A percentile compares a stretch with the other conserved stretches of the same genome.
Evolutionary conservation across 148 eudicot genomes (phyloP).

Genomic region (Cornus florida): DNA sequence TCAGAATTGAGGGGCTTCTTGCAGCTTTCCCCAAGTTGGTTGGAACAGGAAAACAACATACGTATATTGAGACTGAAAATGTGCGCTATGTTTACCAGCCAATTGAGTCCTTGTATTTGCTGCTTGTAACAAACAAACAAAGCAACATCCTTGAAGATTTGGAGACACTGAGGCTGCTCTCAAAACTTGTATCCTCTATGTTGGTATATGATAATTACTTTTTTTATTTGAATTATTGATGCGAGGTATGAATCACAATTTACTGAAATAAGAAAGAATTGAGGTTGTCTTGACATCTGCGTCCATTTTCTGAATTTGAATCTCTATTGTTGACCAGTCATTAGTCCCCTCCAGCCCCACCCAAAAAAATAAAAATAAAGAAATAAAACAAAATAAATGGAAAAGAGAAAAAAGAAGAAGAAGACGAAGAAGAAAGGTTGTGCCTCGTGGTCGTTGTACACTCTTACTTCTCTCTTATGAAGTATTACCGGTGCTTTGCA

Average conservation of each 20-base stretch:
- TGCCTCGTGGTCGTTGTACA: background rate
- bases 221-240: background rate
- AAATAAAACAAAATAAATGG: no score
- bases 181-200: conserved; percentile 79
- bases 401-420: no score
- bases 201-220: background rate
- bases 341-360: background rate
- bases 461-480: background rate
- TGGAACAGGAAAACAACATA: conserved; percentile 98
- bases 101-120: conserved; percentile 77
- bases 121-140: conserved; percentile 91
- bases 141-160: conserved; percentile 99
- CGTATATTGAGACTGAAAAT: conserved; percentile 95
- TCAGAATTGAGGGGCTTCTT: conserved; percentile 87
- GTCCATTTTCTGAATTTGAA: background rate
- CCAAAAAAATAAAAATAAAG: no score
- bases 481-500: no score
- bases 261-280: no score
- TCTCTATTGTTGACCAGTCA: background rate
- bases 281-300: background rate
- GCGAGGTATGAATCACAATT: background rate
- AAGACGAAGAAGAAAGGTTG: background rate
- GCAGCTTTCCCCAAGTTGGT: conserved; percentile 97
- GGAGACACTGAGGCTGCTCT: conserved; percentile 94
- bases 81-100: conserved; percentile 99